These are phyloP conservation scores for Phytopythium boreale DNA, from an alignment of 352 stramenopile genomes.

Conservation along the genomic window DNA sequence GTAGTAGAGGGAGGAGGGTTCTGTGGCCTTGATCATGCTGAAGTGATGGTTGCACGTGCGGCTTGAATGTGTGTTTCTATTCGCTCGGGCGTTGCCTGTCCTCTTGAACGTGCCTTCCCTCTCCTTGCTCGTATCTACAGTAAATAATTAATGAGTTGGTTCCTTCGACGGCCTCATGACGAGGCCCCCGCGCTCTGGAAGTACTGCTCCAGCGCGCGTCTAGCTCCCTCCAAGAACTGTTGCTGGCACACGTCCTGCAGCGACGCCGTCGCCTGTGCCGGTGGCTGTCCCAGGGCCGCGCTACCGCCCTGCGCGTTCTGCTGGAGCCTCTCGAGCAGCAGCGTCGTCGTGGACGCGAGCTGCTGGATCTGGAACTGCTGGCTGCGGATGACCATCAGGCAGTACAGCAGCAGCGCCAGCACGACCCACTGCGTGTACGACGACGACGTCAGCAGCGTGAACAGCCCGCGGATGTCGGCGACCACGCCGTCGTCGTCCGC, in stretches of 20 bases:
- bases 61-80: too few species aligned
- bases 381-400: conserved; percentile 31
- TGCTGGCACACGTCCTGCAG: conserved; percentile 27
- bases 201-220: conserved; percentile 25
- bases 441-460: conserved; percentile 7
- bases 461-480: conserved; percentile 3
- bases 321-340: conserved; percentile 32
- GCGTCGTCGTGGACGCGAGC: conserved; percentile 30
- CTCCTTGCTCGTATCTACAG: not conserved
- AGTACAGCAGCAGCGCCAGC: conserved; percentile 32
- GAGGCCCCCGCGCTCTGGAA: conserved; percentile 13
- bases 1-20: too few species aligned
- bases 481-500: not conserved
- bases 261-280: conserved; percentile 11
- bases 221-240: conserved; percentile 16
- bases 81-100: too few species aligned
- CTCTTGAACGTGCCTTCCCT: too few species aligned
- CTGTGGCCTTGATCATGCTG: too few species aligned
- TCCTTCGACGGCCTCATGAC: not conserved
- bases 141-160: not conserved
- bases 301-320: conserved; percentile 9
- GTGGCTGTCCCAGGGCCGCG: conserved; percentile 7
- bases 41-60: too few species aligned
- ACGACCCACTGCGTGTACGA: conserved; percentile 29
- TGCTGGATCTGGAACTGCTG: conserved; percentile 46